phyloP scores from a whole-genome alignment of 2,329 filamentous ascomycete species.

The Talaromyces sp. region DNA sequence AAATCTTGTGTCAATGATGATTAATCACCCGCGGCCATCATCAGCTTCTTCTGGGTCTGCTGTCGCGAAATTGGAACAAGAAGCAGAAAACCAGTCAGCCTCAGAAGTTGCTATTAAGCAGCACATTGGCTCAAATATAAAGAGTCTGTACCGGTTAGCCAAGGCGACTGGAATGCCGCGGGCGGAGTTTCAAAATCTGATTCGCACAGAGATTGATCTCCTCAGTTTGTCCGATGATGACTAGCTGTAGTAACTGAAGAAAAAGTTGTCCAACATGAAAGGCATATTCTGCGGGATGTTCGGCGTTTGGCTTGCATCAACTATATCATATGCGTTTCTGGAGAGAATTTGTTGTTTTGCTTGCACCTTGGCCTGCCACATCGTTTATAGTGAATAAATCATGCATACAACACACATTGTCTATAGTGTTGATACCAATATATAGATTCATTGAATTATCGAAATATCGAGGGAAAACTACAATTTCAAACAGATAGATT shows the following conservation, averaged over 20 bases:
- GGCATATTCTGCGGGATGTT: conserved; percentile 8
- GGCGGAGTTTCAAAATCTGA: conserved; percentile 57
- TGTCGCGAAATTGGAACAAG: conserved; percentile 54
- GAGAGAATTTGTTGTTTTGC: not conserved
- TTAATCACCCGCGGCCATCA: conserved; percentile 44
- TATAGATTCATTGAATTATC: not conserved
- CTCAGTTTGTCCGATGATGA: conserved; percentile 55
- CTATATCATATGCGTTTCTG: not conserved
- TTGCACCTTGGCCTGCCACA: conserved; percentile 1
- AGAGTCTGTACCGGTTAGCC: conserved; percentile 61
- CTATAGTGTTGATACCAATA: conserved; percentile 1
- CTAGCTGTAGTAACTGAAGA: not conserved
- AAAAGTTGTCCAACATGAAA: not conserved
- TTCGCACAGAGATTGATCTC: conserved; percentile 58
- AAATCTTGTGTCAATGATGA: conserved; percentile 24
- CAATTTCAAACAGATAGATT: not conserved
- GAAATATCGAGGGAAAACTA: not conserved
- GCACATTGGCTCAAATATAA: conserved; percentile 62
- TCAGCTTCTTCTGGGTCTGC: conserved; percentile 45
- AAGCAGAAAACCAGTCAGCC: conserved; percentile 50
- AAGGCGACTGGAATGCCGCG: conserved; percentile 56
- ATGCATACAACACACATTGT: not conserved
- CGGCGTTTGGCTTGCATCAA: conserved; percentile 9
- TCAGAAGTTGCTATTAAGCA: conserved; percentile 60
- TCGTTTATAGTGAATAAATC: not conserved